Evolutionary conservation across 2,329 filamentous ascomycete species (phyloP), one percentile per base, ranked within the genome.

Genomic region (Teratosphaeria pseudoeucalypti): DNA sequence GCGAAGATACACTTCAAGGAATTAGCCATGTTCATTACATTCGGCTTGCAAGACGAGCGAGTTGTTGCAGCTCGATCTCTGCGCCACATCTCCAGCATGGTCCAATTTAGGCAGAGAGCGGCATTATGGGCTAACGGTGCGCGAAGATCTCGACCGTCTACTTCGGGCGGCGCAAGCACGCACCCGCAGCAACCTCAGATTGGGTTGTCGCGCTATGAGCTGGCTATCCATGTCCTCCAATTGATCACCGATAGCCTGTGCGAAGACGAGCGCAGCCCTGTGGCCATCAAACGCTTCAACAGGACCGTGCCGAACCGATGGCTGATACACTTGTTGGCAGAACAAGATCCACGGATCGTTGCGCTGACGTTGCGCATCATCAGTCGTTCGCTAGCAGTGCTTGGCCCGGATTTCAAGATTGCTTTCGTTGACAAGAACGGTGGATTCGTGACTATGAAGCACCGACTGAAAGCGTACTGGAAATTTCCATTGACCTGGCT

Each of bases 241-340:
- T 61, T 72, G 11, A 60, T 72, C 10, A 62, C 64, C 9, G 64
- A 68, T 5, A 60, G 65, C 14, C 37, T 71, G 2, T 65, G 62
- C 34, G 65, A 69, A 49, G 66, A 68, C n/a, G 59, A 57, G 14
- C 65, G 62, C n/a, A 52, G 56, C 61, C 34, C 65, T 62, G 26
- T 70, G 65, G 55, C 27, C 7, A 58, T 69, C 55, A 43, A 63
- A 69, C 94, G 91, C 67, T 97, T 99, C 77, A 90, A 91, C 5
- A 89, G 88, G 69, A 95, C 92, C 1, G 92, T 99, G 9, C 96
- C 92, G 26, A 96, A 95, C 67, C 96, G 96, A 81, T 73, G 71
- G 71, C 64, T 74, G 3, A 77, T 99, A 14, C 95, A 96, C 73
- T 82, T 99, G 14, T 81, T 97, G 56, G 90, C 90, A 7, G 92